Evolutionary conservation across 2,329 filamentous ascomycete genomes (phyloP), one percentile per base, ranked within the genome.

Genomic region (Curvularia spicifera): DNA sequence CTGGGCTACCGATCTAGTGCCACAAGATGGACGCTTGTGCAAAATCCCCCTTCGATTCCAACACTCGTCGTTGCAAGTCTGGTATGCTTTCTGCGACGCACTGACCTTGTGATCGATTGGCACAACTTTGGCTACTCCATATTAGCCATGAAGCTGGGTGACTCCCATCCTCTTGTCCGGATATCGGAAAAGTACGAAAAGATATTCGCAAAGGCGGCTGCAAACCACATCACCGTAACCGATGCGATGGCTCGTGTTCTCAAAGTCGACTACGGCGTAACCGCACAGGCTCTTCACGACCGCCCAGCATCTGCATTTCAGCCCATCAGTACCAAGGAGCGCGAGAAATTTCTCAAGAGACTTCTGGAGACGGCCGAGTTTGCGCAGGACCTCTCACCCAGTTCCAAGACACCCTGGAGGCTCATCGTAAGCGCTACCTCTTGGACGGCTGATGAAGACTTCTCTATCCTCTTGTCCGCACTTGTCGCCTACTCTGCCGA

Each of bases 51-150:
- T 0, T 95, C 94, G 0, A 97, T 98, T 58, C 95, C 95, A 0
- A 96, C 93, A 0, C 85, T 99, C 22, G 85, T 89, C 51, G 81
- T 97, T 37, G 90, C 91, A 15, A 82, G 88, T 22, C 61, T 93
- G 3, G 83, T 91, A 47, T 91, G 91, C 69, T 85, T 88, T 66
- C 76, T 96, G 50, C 89, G 95, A 49, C 89, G 91, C 67, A 96
- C 91, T 39, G 86, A 86, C 56, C 84, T 99, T 4, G 83, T 98
- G 60, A 90, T 98, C 54, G 95, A 99, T 80, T 99, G 95, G 95
- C 95, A 99, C 81, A 99, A 99, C 78, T 98, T 97, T 77, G 95
- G 94, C 67, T 97, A 94, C 83, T 94, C 92, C 8, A 96, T 99
- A 68, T 86, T 99, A 3, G 90, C 84, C 1, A 77, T 89, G 48